phyloP scores from a whole-genome alignment of 176 grass and related monocot species.

The Phoenix dactylifera region DNA sequence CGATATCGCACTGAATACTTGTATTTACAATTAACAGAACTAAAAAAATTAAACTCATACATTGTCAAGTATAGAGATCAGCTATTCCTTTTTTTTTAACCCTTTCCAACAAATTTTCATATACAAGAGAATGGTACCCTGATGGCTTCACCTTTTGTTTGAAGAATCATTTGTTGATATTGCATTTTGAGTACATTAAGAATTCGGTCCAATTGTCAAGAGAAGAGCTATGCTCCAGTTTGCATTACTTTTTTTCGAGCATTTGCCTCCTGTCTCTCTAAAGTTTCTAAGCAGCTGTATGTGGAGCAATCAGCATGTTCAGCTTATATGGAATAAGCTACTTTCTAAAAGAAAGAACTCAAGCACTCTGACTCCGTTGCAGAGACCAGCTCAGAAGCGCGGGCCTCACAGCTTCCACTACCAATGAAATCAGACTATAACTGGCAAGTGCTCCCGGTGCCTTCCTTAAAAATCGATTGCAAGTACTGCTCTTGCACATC shows the following conservation, averaged over 20 bases:
- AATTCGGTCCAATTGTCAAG: neutral
- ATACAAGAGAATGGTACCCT: too few relatives aligned
- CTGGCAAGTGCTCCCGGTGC: constrained; percentile 46
- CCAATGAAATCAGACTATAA: constrained; percentile 13
- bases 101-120: too few relatives aligned
- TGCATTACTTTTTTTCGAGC: constrained; percentile 13
- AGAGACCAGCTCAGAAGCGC: constrained; percentile 58
- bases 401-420: constrained; percentile 13
- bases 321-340: neutral
- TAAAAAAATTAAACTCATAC: too few relatives aligned
- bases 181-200: too few relatives aligned
- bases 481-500: constrained; percentile 87
- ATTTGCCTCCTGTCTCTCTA: constrained; percentile 27
- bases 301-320: constrained; percentile 21
- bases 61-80: too few relatives aligned
- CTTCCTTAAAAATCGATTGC: constrained; percentile 52
- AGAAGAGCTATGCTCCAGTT: neutral
- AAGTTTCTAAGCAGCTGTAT: constrained; percentile 54
- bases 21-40: too few relatives aligned
- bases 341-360: constrained; percentile 22
- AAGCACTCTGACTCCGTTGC: constrained; percentile 32
- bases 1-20: too few relatives aligned
- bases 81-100: too few relatives aligned
- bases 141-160: too few relatives aligned
- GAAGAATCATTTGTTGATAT: too few relatives aligned